Base-by-base conservation (phyloP, 2,329 filamentous ascomycete species). In the Fusarium luffae region DNA sequence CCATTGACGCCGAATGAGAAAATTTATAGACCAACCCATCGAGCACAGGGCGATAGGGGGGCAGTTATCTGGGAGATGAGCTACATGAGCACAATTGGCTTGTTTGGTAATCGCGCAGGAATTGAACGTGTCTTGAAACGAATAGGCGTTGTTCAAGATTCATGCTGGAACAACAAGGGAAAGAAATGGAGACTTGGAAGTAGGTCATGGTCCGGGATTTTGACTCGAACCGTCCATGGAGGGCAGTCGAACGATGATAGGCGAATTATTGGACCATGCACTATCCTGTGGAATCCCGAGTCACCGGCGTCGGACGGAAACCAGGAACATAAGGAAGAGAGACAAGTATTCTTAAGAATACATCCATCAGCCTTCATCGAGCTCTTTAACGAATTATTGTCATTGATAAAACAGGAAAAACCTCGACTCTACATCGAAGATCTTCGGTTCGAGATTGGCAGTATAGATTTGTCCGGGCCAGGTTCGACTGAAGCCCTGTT, bases 61-160 rank as follows among this genome's bases (percentile, higher is more conserved):
- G 91, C 91, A 23, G 84, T 98, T 44, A 90, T 90, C 2, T 98
- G 95, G 94, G 96, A 99, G 80, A 93, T 89, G 84, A 98, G 94
- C 78, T 99, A 98, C 77, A 92, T 96, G 83, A 92, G 93, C 72
- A 97, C 93, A 2, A 91, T 98, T 69, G 86, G 90, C 16, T 77
- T 98, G 5, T 90, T 91, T 71, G 96, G 94, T 0, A 81, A 84
- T 16, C 82, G 88, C 42, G 79, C 82, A 30, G 90, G 90, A 55
- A 82, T 97, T 42, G 83, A 89, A 58, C 86, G 87, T 40, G 83
- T 95, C 12, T 78, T 98, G 34, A 88, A 84, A 74, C 85, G 84
- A 7, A 73, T 97, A 3, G 90, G 92, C 2, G 79, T 93, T 46
- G 82, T 82, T 2, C 85, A 88, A 21, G 84, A 88, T 16, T 84